Evolutionary conservation across 768 basidiomycete species (phyloP), one percentile per base, ranked within the genome.

Genomic region (Podaxis sp.): DNA sequence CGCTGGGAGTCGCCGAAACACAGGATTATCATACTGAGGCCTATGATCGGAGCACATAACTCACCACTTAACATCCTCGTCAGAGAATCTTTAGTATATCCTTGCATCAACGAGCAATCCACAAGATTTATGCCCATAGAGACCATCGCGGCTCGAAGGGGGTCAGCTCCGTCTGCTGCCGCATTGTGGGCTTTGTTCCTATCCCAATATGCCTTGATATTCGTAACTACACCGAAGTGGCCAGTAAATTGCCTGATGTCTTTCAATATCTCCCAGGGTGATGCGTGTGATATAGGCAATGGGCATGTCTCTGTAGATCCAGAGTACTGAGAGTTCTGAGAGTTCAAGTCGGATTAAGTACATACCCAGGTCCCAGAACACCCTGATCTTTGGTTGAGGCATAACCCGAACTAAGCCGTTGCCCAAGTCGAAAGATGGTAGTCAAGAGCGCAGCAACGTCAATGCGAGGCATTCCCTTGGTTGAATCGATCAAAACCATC

Each of bases 361-460:
- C 64, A 30, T 44, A 60, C 66, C 64, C 8, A 65, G 55, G 30
- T 67, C 66, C 66, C 66, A 67, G 6, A 67, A 60, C 15, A 67
- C 44, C 17, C 28, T 58, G 11, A 53, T 58, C 51, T 28, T 53
- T 13, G 59, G 33, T 17, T n/a, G 59, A 53, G 59, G 59, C 51
- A 41, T 52, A 2, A 30, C 1, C 22, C 24, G 22, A 37, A 5
- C 48, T 46, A 24, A 26, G 20, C 44, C 40, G 10, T 8, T 7
- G 48, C 48, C 48, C 7, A 49, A 7, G 15, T n/a, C 40, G 33
- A 33, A 41, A 41, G 40, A 41, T 13, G 40, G 40, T n/a, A 13
- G 4, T 33, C 40, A 41, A n/a, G 40, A n/a, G 4, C 2, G 40
- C 40, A 41, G 40, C 40, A 41, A 41, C 13, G 40, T 41, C 40